Conservation (phyloP, 2,329 filamentous ascomycete species). For the Aspergillus caelatus region DNA sequence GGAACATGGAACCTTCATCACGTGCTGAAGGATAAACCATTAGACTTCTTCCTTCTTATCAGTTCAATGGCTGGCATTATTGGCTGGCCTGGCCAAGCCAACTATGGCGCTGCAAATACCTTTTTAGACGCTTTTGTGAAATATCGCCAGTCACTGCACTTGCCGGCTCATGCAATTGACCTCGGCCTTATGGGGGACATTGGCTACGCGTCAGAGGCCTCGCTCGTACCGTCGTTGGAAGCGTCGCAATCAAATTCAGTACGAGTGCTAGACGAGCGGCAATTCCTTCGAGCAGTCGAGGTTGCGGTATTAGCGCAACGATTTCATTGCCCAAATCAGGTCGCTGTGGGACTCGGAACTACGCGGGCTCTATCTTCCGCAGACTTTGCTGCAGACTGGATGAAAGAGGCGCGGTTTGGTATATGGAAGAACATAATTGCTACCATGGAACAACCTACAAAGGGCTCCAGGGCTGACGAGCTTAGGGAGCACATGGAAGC, state of each 20-base stretch:
- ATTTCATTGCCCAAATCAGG: conserved; percentile 1
- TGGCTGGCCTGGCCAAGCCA: conserved; percentile 46
- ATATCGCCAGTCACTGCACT: conserved; percentile 26
- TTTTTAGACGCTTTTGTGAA: conserved; percentile 34
- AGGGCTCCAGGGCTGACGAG: conserved; percentile 1
- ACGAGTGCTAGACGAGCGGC: conserved; percentile 8
- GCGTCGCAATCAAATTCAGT: conserved; percentile 16
- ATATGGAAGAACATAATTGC: conserved; percentile 9
- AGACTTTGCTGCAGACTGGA: background rate
- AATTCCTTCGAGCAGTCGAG: conserved; percentile 11
- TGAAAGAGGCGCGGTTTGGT: conserved; percentile 14
- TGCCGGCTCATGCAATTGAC: conserved; percentile 26
- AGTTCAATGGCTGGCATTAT: conserved; percentile 35
- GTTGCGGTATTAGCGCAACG: background rate
- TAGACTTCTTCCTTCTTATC: conserved; percentile 33
- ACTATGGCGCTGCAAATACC: conserved; percentile 40
- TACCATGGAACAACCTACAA: background rate
- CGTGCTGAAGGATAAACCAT: conserved; percentile 1
- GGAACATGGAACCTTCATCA: conserved; percentile 35
- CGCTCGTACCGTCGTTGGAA: conserved; percentile 17
- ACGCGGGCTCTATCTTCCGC: background rate
- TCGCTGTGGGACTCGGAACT: conserved; percentile 7
- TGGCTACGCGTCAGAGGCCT: conserved; percentile 23
- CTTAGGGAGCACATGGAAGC: conserved; percentile 9
- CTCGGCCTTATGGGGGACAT: conserved; percentile 30